phyloP scores from a whole-genome alignment of 148 eudicot species.

The Rhododendron vialii region DNA sequence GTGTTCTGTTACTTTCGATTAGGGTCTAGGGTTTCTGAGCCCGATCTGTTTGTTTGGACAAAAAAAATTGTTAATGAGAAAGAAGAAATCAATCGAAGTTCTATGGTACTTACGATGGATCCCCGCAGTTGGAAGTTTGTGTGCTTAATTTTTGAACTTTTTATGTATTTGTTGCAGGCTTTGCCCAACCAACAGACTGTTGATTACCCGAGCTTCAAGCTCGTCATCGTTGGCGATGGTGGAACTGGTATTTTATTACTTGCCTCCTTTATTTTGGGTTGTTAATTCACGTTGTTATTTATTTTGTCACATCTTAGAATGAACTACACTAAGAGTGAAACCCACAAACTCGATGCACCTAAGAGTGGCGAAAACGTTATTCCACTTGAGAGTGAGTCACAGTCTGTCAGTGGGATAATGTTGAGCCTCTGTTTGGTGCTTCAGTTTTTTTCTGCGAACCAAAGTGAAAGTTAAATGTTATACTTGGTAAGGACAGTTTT shows the following conservation, averaged over 20 bases:
- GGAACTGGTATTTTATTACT: constrained; percentile 23
- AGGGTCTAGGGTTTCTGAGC: not conserved
- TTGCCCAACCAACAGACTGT: constrained; percentile 32
- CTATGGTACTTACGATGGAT: not conserved
- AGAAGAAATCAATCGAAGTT: not conserved
- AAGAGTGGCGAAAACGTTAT: not conserved
- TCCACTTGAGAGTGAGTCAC: not conserved
- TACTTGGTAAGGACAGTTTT: not conserved
- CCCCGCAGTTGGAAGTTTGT: not conserved
- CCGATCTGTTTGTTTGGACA: not conserved
- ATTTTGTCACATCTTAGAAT: not conserved
- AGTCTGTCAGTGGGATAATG: not conserved
- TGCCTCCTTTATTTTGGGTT: not conserved
- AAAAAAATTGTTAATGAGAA: not conserved
- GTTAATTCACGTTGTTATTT: not conserved
- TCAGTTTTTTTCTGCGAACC: not conserved
- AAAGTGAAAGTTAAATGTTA: not conserved
- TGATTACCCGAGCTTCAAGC: constrained; percentile 35
- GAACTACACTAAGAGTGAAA: not conserved
- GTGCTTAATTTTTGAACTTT: not conserved
- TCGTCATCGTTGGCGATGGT: constrained; percentile 33
- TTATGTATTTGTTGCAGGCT: constrained; percentile 13
- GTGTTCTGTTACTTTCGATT: not conserved
- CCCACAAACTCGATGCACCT: not conserved
- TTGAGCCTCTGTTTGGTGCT: not conserved